These are phyloP conservation scores for Myriosclerotinia curreyana DNA, from an alignment of 2,329 filamentous ascomycete species.

Conservation along the genomic window DNA sequence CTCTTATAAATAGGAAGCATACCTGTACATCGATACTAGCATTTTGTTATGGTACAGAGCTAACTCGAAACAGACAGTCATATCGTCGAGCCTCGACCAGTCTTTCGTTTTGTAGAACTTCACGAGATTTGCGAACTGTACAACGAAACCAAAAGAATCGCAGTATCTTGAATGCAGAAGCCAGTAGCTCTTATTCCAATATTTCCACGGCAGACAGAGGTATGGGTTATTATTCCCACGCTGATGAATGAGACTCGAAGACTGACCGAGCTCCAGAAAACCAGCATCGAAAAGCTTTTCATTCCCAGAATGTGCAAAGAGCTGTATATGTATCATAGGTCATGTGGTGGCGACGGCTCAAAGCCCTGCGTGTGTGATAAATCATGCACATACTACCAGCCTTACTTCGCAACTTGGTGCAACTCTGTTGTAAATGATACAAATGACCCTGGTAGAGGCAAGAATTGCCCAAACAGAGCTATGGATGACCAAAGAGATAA, in stretches of 20 bases:
- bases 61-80: neutral
- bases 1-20: neutral
- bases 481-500: slow-evolving; percentile 1
- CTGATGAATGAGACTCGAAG: neutral
- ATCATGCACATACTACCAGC: neutral
- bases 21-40: neutral
- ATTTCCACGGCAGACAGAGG: neutral
- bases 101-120: neutral
- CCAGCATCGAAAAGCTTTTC: neutral
- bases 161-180: neutral
- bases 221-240: neutral
- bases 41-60: neutral
- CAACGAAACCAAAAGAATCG: too few relatives aligned
- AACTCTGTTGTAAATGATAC: neutral
- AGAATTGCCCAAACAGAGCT: neutral
- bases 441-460: neutral
- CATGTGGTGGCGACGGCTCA: neutral
- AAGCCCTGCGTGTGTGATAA: slow-evolving; percentile 6
- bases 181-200: neutral
- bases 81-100: neutral
- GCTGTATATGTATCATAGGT: neutral
- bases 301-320: neutral
- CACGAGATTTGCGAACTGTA: too few relatives aligned
- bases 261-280: neutral
- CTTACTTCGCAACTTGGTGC: neutral